Percentiles rank a stretch among this genome's conserved stretches.
Evolutionary conservation across 768 basidiomycete species (phyloP).

Genomic region (Gymnopilus junonius): DNA sequence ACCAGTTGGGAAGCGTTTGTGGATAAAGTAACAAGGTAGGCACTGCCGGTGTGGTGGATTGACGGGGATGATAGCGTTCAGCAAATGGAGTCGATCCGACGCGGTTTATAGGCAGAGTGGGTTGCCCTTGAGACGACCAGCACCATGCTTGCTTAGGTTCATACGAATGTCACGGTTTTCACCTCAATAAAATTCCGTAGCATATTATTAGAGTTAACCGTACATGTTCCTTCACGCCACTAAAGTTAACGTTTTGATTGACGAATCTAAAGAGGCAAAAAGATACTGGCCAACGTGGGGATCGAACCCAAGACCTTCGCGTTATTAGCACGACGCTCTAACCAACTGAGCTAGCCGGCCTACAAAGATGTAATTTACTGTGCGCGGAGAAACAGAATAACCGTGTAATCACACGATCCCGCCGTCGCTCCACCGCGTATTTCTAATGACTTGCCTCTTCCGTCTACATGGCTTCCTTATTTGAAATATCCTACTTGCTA

Average conservation of each 20-base stretch:
- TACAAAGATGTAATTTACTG: not conserved
- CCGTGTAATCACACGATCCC: no score
- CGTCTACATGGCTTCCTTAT: not conserved
- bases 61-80: conserved; percentile 54
- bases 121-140: conserved; percentile 18
- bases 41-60: conserved; percentile 59
- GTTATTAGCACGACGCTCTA: conserved; percentile 91
- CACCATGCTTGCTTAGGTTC: not conserved
- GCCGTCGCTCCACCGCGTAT: no score
- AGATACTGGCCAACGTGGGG: conserved; percentile 73
- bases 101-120: conserved; percentile 51
- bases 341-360: conserved; percentile 94
- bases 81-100: conserved; percentile 64
- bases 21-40: conserved; percentile 56
- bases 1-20: conserved; percentile 70
- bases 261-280: not conserved
- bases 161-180: no score
- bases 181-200: no score
- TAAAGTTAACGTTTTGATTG: no score
- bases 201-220: no score
- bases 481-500: not conserved
- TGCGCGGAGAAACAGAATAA: no score
- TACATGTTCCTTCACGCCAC: no score
- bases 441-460: not conserved
- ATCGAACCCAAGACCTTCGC: conserved; percentile 84